Conservation (phyloP, 202 grass and related monocot genomes). For the Schoenoplectus triqueter region DNA sequence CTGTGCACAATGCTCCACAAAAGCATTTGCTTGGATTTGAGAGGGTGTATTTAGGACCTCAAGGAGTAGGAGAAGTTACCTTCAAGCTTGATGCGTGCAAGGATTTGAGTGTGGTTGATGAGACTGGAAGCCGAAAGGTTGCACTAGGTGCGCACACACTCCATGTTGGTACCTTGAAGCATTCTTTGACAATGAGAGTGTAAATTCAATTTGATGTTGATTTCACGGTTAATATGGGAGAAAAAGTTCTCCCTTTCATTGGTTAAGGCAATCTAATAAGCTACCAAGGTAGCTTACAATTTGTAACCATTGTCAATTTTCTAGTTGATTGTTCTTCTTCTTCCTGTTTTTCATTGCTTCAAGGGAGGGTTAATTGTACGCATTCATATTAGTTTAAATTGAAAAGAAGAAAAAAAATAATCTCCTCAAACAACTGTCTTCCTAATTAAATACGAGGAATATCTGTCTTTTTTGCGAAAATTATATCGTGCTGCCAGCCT, state of each 20-base stretch:
- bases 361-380: neutral
- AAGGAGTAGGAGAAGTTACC: slow-evolving; percentile 46
- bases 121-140: slow-evolving; percentile 72
- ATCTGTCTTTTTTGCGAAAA: no score
- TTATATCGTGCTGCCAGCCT: neutral
- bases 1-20: slow-evolving; percentile 72
- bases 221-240: slow-evolving; percentile 32
- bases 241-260: slow-evolving; percentile 47
- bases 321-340: slow-evolving; percentile 27
- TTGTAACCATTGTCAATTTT: slow-evolving; percentile 39
- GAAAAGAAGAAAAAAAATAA: neutral
- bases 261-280: slow-evolving; percentile 53
- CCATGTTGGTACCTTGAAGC: slow-evolving; percentile 78
- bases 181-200: slow-evolving; percentile 60
- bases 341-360: slow-evolving; percentile 10
- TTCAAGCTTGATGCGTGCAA: slow-evolving; percentile 87
- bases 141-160: slow-evolving; percentile 73
- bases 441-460: neutral
- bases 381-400: neutral
- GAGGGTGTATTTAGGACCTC: slow-evolving; percentile 63
- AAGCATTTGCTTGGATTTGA: slow-evolving; percentile 85
- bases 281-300: slow-evolving; percentile 15
- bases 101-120: slow-evolving; percentile 90
- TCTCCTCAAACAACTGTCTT: slow-evolving; percentile 39
- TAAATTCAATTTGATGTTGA: slow-evolving; percentile 35